Conservation (phyloP, 495 filamentous ascomycete species). For the Penicillium canescens region DNA sequence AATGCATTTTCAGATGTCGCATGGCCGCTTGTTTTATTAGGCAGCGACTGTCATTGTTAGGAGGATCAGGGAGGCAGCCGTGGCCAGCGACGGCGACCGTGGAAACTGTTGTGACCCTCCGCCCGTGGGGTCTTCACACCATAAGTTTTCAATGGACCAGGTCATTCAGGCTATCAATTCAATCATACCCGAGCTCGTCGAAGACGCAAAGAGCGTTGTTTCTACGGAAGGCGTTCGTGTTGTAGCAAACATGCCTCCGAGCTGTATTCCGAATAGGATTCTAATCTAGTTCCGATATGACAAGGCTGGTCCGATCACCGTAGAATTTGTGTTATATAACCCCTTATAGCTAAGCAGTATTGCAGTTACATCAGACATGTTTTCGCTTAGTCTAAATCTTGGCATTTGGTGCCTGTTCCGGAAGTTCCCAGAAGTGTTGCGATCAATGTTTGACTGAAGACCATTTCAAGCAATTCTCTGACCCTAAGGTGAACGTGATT, state of each 20-base stretch:
- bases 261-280: neutral
- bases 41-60: neutral
- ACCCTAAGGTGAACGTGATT: neutral
- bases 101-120: neutral
- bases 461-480: neutral
- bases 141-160: neutral
- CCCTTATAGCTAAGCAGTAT: neutral
- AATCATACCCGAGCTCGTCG: neutral
- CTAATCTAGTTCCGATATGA: neutral
- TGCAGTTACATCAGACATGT: neutral
- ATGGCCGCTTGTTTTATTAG: neutral
- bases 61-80: neutral
- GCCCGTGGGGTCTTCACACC: neutral
- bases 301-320: neutral
- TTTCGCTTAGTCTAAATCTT: neutral
- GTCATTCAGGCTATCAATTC: neutral
- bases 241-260: neutral
- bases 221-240: neutral
- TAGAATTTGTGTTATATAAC: neutral
- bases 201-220: neutral
- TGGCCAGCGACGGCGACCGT: neutral
- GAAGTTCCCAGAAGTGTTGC: neutral
- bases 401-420: neutral
- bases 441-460: neutral
- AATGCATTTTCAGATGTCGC: neutral